These are phyloP conservation scores for Dalbergia cochinchinensis DNA, from an alignment of 306 rosid genomes.

Conservation along the genomic window DNA sequence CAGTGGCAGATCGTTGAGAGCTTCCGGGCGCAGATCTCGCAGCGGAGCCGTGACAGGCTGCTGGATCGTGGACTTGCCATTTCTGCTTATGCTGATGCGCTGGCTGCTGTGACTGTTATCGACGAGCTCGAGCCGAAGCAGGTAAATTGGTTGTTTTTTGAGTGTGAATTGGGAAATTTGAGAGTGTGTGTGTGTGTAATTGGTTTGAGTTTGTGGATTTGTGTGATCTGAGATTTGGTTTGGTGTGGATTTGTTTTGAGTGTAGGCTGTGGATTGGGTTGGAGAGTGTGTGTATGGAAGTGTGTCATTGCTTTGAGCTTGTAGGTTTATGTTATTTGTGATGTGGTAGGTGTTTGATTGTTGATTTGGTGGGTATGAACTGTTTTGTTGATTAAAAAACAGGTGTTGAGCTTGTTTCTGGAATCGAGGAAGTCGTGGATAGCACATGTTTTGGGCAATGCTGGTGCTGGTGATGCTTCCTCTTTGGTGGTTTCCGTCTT, in stretches of 20 bases:
- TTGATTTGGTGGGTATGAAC: slow-evolving; percentile 31
- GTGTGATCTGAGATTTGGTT: slow-evolving; percentile 18
- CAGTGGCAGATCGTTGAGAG: slow-evolving; percentile 99
- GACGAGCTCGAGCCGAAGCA: slow-evolving; percentile 80
- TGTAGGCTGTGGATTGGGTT: slow-evolving; percentile 19
- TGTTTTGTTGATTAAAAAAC: slow-evolving; percentile 44
- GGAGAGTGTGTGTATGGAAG: slow-evolving; percentile 32
- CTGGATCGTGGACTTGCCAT: slow-evolving; percentile 74
- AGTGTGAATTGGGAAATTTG: slow-evolving; percentile 27
- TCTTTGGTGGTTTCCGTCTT: slow-evolving; percentile 72
- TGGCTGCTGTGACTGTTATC: slow-evolving; percentile 83
- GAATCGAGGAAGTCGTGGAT: slow-evolving; percentile 89
- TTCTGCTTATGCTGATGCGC: slow-evolving; percentile 77
- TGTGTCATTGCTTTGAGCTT: slow-evolving; percentile 33
- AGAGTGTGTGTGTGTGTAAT: slow-evolving; percentile 2
- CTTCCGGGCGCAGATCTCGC: slow-evolving; percentile 92
- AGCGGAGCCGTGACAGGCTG: slow-evolving; percentile 85
- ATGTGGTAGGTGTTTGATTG: slow-evolving; percentile 26
- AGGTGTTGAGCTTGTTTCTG: slow-evolving; percentile 74
- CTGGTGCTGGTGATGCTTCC: slow-evolving; percentile 57
- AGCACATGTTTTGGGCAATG: slow-evolving; percentile 61
- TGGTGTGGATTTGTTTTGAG: slow-evolving; percentile 7
- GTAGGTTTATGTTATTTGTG: slow-evolving; percentile 32
- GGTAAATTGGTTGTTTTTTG: slow-evolving; percentile 43
- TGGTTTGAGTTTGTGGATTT: slow-evolving; percentile 26